Percentiles rank a stretch among this genome's conserved stretches.
phyloP scores from a whole-genome alignment of 257 asterid species.

The Solanum chiquidenum region DNA sequence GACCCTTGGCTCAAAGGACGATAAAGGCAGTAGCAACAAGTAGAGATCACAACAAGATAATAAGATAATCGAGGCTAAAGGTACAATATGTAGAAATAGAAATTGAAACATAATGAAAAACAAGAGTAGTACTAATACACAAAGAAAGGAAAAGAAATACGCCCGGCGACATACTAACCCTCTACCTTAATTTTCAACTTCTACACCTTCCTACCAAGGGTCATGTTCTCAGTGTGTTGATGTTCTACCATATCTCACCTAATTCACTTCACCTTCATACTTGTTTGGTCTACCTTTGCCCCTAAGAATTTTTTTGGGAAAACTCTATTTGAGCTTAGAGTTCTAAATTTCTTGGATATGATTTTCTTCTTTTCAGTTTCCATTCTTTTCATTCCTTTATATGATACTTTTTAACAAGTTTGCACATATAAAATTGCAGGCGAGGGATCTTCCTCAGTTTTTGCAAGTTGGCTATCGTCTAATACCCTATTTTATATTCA shows the following conservation, averaged over 20 bases:
- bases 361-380: neutral
- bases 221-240: neutral
- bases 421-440: constrained; percentile 38
- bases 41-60: neutral
- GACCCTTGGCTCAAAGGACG: neutral
- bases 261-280: neutral
- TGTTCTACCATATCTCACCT: neutral
- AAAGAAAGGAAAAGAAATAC: no score
- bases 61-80: no score
- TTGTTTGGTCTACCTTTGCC: neutral
- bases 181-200: no score
- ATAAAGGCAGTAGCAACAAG: neutral
- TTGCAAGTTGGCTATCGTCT: constrained; percentile 77
- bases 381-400: neutral
- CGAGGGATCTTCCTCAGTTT: constrained; percentile 85
- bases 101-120: no score
- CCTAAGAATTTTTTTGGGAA: neutral
- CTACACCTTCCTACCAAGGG: neutral
- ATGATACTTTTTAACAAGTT: neutral
- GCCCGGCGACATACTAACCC: no score
- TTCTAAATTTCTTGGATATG: neutral
- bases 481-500: constrained; percentile 82
- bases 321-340: neutral
- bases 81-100: no score
- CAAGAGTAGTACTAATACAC: no score